Conservation (phyloP, 2,329 filamentous ascomycete species). For the Ophiostoma himal-ulmi region DNA sequence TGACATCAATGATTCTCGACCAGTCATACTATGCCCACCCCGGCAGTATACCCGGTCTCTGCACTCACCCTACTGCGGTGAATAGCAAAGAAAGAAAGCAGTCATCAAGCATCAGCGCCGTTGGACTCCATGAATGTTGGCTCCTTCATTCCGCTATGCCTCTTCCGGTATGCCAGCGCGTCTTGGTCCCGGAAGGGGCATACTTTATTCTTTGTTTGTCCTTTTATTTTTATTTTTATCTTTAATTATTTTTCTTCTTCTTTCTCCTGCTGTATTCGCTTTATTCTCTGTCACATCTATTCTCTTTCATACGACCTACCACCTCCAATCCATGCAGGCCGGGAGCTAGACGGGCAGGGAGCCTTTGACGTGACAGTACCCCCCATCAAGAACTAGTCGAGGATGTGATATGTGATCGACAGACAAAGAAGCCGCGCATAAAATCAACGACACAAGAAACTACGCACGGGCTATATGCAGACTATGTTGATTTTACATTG, state of each 20-base stretch:
- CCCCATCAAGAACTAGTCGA: neutral
- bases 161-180: conserved; percentile 6
- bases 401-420: neutral
- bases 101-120: neutral
- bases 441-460: neutral
- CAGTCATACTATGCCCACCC: neutral
- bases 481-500: neutral
- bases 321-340: neutral
- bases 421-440: neutral
- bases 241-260: neutral
- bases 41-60: neutral
- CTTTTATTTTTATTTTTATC: neutral
- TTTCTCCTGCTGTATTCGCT: too few relatives aligned
- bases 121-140: neutral
- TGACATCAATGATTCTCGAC: neutral
- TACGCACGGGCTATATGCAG: neutral
- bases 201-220: neutral
- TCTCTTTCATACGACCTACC: neutral
- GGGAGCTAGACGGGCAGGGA: conserved; percentile 1
- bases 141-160: neutral
- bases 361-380: neutral
- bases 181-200: neutral
- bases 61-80: neutral
- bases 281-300: neutral
- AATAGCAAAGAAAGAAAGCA: neutral